Evolutionary conservation across 1,284 basidiomycete species (phyloP).

Genomic region (Coriolopsis trogii): DNA sequence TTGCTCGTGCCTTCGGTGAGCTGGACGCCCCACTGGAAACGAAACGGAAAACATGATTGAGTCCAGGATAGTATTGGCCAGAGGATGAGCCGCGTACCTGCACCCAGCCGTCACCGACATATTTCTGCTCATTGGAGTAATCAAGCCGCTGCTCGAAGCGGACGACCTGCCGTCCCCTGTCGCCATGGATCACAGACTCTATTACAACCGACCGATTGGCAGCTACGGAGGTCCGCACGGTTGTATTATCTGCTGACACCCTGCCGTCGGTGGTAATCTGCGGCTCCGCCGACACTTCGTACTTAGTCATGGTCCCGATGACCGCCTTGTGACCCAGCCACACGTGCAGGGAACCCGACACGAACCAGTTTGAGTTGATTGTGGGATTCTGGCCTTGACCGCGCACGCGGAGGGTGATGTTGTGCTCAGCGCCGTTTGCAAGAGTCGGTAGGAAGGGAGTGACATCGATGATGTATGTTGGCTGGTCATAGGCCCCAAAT

Average conservation of each 20-base stretch:
- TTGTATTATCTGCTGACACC: conserved; percentile 39
- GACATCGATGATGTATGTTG: conserved; percentile 75
- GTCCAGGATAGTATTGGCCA: too few species aligned
- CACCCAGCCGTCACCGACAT: conserved; percentile 48
- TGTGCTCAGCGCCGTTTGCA: conserved; percentile 65
- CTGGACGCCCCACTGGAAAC: conserved; percentile 40
- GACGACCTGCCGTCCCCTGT: conserved; percentile 53
- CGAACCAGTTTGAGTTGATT: conserved; percentile 73
- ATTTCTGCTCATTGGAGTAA: conserved; percentile 56
- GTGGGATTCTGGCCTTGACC: conserved; percentile 65
- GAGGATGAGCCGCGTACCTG: conserved; percentile 18
- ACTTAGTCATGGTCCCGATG: conserved; percentile 61
- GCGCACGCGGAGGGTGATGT: conserved; percentile 67
- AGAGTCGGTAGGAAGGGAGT: conserved; percentile 75
- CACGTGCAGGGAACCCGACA: conserved; percentile 70
- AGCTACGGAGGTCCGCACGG: conserved; percentile 45
- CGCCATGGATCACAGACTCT: conserved; percentile 54
- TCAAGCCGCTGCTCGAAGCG: conserved; percentile 51
- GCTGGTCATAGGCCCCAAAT: conserved; percentile 75
- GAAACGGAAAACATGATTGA: too few species aligned
- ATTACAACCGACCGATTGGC: conserved; percentile 52
- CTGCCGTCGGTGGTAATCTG: conserved; percentile 28
- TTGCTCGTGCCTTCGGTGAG: conserved; percentile 37
- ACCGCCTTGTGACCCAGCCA: conserved; percentile 47
- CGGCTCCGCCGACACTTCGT: conserved; percentile 45